Evolutionary conservation across 495 filamentous ascomycete genomes (phyloP), one percentile per base, ranked within the genome.

Genomic region (Tuber brumale): DNA sequence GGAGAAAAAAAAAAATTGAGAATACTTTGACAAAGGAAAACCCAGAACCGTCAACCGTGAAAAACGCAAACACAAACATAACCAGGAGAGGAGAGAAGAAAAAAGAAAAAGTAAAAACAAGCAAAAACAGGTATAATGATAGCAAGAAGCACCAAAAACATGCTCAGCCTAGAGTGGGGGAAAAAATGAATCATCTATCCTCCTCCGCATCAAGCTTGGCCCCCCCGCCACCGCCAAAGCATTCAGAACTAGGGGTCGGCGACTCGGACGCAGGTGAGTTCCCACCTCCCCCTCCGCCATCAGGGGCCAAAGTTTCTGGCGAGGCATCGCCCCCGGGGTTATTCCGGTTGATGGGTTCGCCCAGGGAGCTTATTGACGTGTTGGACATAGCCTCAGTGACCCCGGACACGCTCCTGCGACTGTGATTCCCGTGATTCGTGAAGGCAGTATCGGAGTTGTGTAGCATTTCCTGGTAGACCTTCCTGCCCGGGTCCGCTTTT

Each of bases 391-490:
- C 76, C 46, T 75, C 80, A 10, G 76, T 79, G n/a, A 70, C 73
- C 37, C 76, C 80, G n/a, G 80, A 76, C 10, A 77, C 69, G 42
- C 79, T 72, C 43, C 69, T 72, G 46, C 72, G 78, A 39, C 78
- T 81, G n/a, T 72, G 41, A n/a, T 82, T 82, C 21, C 75, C 76
- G 69, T 82, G 80, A 45, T 72, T 82, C 77, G 70, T 82, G 19
- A 82, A 70, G 57, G 73, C 71, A 35, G 21, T 31, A 18, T 41
- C 35, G 19, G 80, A 76, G 35, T 66, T 79, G 43, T 92, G 89
- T 18, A 97, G 84, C 74, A 97, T 93, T 71, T 91, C 88, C 57
- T 90, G 89, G 85, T 99, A 99, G 73, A 89, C 91, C 77, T 91
- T 91, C 70, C 95, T 87, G 45, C 84, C 86, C 10, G 94, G 93